Evolutionary conservation across 176 grass and related monocot species (phyloP), one percentile per base, ranked within the genome.

Genomic region (Ananas comosus): DNA sequence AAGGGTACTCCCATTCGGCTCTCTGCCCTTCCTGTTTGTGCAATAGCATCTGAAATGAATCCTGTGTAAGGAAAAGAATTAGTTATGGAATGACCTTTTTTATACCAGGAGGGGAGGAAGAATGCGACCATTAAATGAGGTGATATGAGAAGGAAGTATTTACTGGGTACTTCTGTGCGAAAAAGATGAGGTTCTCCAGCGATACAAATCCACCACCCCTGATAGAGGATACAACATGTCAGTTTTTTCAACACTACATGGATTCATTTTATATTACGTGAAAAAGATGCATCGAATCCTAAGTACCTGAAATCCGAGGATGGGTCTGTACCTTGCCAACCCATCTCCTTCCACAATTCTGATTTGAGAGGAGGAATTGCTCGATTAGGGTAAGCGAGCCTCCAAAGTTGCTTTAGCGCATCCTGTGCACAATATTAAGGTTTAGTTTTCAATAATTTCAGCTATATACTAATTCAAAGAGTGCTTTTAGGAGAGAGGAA

Each of bases 291-390:
- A 42, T 70, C 16, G 53, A 72, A 29, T 51, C 51, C 22, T 27
- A 51, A 48, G 54, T 64, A 97, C 93, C 93, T 92, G 76, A 97
- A 97, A 87, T 97, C 93, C 64, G 93, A 92, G 77, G 89, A 87
- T 59, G 93, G 93, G 51, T 97, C 93, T 53, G 54, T 87, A 54
- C 93, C 93, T 87, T 97, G 93, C 93, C 93, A 97, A 73, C 93
- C 93, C 93, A 97, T 97, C 56, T 92, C 84, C 80, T 92, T 97
- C 93, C 93, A 97, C 56, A 82, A 75, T 80, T 97, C 86, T n/a
- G 93, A 97, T 90, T 92, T 92, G 25, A 92, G 77, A 28, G 89
- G 79, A 70, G 93, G 93, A 72, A 89, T 81, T 63, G 80, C 74
- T 2, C 74, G 82, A 75, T 72, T 71, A 33, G 89, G 89, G 65